Conservation (phyloP, 169 alveolate genomes). For the Plasmodium malariae region DNA sequence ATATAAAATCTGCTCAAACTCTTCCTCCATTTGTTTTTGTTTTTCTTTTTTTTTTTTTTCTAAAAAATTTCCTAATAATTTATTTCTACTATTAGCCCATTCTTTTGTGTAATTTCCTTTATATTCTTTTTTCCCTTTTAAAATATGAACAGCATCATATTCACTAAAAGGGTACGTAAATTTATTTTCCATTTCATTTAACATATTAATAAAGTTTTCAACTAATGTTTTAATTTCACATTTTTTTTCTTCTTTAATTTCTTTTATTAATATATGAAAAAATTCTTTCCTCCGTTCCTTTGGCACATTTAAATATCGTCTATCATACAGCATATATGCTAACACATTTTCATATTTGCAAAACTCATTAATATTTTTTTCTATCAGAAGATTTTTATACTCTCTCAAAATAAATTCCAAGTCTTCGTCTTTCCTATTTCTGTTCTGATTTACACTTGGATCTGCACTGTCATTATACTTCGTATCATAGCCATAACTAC, state of each 20-base stretch:
- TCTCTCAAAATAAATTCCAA: slow-evolving; percentile 17
- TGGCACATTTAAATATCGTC: slow-evolving; percentile 36
- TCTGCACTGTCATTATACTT: no score
- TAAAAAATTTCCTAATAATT: slow-evolving; percentile 32
- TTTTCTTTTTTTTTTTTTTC: slow-evolving; percentile 30
- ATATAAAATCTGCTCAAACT: slow-evolving; percentile 11
- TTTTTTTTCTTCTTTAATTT: slow-evolving; percentile 27
- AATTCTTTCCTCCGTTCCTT: slow-evolving; percentile 64
- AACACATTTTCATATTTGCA: slow-evolving; percentile 47
- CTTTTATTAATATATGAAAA: slow-evolving; percentile 50
- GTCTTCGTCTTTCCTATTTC: neutral
- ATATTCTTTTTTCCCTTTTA: slow-evolving; percentile 35
- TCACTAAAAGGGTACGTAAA: slow-evolving; percentile 22
- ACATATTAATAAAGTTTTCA: slow-evolving; percentile 21
- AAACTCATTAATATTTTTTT: slow-evolving; percentile 41
- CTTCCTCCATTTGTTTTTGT: slow-evolving; percentile 15
- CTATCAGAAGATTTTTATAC: slow-evolving; percentile 40
- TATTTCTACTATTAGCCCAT: slow-evolving; percentile 43
- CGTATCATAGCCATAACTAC: no score
- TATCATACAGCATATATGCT: slow-evolving; percentile 30
- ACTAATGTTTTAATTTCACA: slow-evolving; percentile 32
- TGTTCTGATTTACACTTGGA: neutral
- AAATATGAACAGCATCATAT: slow-evolving; percentile 19
- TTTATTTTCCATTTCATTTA: slow-evolving; percentile 12
- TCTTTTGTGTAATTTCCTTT: slow-evolving; percentile 20